A percentile compares a stretch with the other conserved stretches of the same genome.
phyloP scores from a whole-genome alignment of 345 rosid species.

The Eucalyptus cloeziana region DNA sequence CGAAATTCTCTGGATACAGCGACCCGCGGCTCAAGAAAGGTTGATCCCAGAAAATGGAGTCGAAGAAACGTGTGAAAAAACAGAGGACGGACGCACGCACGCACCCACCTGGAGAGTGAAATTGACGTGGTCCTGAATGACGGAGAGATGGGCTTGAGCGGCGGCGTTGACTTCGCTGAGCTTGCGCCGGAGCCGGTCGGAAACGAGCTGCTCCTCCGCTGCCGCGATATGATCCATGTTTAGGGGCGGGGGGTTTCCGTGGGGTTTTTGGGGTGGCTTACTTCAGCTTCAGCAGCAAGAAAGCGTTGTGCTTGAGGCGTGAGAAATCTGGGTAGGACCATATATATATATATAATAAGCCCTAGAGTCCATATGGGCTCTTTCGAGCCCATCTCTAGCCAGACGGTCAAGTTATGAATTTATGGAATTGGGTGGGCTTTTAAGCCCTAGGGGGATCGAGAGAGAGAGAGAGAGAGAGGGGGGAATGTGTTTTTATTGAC shows the following conservation, averaged over 20 bases:
- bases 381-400: not conserved
- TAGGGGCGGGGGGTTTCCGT: not conserved
- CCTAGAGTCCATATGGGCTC: not conserved
- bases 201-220: slow-evolving; percentile 41
- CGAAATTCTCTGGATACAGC: not conserved
- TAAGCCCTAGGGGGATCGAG: not conserved
- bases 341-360: not conserved
- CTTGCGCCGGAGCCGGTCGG: slow-evolving; percentile 57
- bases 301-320: not conserved
- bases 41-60: not conserved
- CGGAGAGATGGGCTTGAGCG: slow-evolving; percentile 62
- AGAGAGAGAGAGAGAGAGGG: too few species aligned
- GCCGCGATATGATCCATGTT: slow-evolving; percentile 43
- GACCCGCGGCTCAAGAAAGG: not conserved
- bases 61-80: not conserved
- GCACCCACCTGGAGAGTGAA: slow-evolving; percentile 74
- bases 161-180: slow-evolving; percentile 57
- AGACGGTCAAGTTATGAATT: not conserved
- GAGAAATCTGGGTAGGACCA: not conserved
- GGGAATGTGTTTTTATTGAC: not conserved
- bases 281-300: not conserved
- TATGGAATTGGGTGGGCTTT: not conserved
- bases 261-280: not conserved
- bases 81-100: not conserved
- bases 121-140: slow-evolving; percentile 77